A percentile compares a stretch with the other conserved stretches of the same genome.
phyloP scores from a whole-genome alignment of 1,139 yeast genomes.

The Taphrina wiesneri region DNA sequence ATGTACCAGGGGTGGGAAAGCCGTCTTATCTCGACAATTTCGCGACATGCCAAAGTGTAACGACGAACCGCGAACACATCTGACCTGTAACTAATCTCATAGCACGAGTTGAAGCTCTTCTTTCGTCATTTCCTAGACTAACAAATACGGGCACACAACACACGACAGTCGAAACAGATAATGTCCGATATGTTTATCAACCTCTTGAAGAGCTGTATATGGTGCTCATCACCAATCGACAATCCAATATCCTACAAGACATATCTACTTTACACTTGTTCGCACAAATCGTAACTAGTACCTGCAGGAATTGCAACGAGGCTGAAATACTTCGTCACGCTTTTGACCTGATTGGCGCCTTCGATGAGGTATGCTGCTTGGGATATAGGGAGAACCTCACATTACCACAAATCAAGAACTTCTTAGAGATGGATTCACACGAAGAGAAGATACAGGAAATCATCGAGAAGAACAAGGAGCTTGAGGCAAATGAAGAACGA shows the following conservation, averaged over 20 bases:
- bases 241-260: conserved; percentile 91
- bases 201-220: conserved; percentile 94
- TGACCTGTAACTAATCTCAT: conserved; percentile 44
- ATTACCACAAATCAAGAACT: conserved; percentile 78
- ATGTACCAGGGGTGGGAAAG: conserved; percentile 93
- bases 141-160: conserved; percentile 78
- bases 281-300: conserved; percentile 74
- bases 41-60: conserved; percentile 59
- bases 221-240: conserved; percentile 85
- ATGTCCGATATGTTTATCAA: conserved; percentile 90
- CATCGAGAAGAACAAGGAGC: conserved; percentile 88
- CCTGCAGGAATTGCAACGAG: conserved; percentile 73
- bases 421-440: conserved; percentile 95
- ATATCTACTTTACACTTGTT: conserved; percentile 87
- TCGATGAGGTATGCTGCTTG: conserved; percentile 86
- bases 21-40: conserved; percentile 90
- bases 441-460: conserved; percentile 98
- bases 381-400: conserved; percentile 91
- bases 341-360: conserved; percentile 85
- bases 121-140: conserved; percentile 83
- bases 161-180: conserved; percentile 91
- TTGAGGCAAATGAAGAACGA: conserved; percentile 96
- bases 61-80: not conserved
- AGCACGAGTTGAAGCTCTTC: conserved; percentile 80
- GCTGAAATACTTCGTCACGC: conserved; percentile 80